Evolutionary conservation across 2,329 filamentous ascomycete species (phyloP).

Genomic region (Exophiala sp.): DNA sequence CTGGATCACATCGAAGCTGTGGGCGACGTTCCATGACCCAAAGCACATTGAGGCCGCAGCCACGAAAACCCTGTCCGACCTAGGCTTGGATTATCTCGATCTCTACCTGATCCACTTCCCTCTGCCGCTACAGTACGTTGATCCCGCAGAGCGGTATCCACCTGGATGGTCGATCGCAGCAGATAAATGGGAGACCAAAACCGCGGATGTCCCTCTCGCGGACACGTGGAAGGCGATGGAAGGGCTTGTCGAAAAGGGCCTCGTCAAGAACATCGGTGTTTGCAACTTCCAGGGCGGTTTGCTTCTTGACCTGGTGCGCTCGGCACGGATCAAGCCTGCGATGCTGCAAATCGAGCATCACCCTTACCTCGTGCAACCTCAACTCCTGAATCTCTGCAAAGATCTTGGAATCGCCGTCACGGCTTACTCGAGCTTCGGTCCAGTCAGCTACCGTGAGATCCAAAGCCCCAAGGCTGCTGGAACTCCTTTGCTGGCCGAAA

Average conservation of each 20-base stretch:
- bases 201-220: slow-evolving; percentile 25
- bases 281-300: slow-evolving; percentile 60
- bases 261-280: slow-evolving; percentile 64
- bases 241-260: slow-evolving; percentile 52
- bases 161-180: slow-evolving; percentile 22
- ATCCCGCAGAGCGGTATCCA: slow-evolving; percentile 16
- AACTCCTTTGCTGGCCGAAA: slow-evolving; percentile 62
- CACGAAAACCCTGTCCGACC: slow-evolving; percentile 54
- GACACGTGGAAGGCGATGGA: slow-evolving; percentile 62
- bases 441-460: slow-evolving; percentile 73
- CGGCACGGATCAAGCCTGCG: slow-evolving; percentile 31
- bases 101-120: slow-evolving; percentile 55
- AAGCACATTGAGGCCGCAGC: slow-evolving; percentile 46
- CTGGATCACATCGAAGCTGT: slow-evolving; percentile 40
- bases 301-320: slow-evolving; percentile 38
- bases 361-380: slow-evolving; percentile 32
- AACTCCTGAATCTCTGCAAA: slow-evolving; percentile 28
- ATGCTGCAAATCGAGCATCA: slow-evolving; percentile 32
- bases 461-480: slow-evolving; percentile 51
- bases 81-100: slow-evolving; percentile 64
- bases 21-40: slow-evolving; percentile 35
- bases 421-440: slow-evolving; percentile 56
- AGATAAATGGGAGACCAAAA: slow-evolving; percentile 24
- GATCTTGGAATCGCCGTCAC: slow-evolving; percentile 16
- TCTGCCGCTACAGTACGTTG: slow-evolving; percentile 27